phyloP scores from a whole-genome alignment of 192 early-diverging fungal genomes.

The Phycomyces blakesleeanus region DNA sequence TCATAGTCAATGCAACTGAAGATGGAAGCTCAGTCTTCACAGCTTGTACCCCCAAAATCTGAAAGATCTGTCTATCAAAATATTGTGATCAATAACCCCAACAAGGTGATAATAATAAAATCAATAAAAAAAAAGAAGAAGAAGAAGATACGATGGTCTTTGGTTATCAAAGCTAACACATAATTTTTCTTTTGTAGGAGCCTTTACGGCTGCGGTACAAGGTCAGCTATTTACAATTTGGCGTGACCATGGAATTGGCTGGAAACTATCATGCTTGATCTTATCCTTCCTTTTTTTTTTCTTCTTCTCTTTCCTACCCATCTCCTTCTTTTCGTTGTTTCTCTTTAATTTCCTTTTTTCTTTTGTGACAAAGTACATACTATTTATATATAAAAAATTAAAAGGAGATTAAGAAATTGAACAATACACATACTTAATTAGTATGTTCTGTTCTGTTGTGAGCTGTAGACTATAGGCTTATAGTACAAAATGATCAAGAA shows the following conservation, averaged over 20 bases:
- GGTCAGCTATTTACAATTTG: constrained; percentile 40
- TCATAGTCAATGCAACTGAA: constrained; percentile 39
- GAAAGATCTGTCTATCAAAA: constrained; percentile 35
- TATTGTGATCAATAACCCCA: constrained; percentile 36
- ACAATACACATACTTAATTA: too few relatives aligned
- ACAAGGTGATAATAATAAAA: constrained; percentile 10
- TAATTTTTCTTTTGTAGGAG: background rate
- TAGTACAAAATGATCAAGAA: too few relatives aligned
- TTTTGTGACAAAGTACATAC: too few relatives aligned
- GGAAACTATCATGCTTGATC: constrained; percentile 35
- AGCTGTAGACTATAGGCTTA: too few relatives aligned
- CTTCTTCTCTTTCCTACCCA: too few relatives aligned
- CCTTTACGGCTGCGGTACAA: constrained; percentile 43
- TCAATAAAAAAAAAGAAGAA: too few relatives aligned
- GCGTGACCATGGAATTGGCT: constrained; percentile 43
- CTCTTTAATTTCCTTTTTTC: too few relatives aligned
- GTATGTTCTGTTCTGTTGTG: too few relatives aligned
- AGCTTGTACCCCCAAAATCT: constrained; percentile 34
- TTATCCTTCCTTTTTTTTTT: background rate
- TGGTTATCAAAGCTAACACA: background rate
- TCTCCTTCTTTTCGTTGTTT: too few relatives aligned
- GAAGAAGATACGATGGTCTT: too few relatives aligned
- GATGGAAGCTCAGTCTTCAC: constrained; percentile 44
- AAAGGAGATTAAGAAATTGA: too few relatives aligned
- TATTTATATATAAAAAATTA: too few relatives aligned